Evolutionary conservation across 352 stramenopile species (phyloP).

Genomic region (Pythium diclinum): DNA sequence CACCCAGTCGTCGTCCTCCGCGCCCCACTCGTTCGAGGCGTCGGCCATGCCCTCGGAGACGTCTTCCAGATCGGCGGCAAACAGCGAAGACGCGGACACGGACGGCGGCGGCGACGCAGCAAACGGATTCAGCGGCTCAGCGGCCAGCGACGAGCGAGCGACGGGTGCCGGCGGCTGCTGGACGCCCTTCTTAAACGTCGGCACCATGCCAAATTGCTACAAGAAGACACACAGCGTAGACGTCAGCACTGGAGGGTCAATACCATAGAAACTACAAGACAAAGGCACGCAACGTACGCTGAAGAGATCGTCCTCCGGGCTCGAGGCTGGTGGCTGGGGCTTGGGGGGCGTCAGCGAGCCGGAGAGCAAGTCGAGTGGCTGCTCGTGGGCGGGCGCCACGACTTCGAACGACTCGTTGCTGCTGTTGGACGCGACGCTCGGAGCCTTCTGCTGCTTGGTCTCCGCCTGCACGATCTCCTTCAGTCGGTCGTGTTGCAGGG

Average conservation of each 20-base stretch:
- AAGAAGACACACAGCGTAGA: background rate
- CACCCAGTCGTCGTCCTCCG: conserved; percentile 79
- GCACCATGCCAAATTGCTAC: conserved; percentile 85
- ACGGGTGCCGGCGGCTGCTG: conserved; percentile 28
- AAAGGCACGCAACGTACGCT: conserved; percentile 46
- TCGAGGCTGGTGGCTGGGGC: conserved; percentile 8
- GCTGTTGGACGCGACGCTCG: conserved; percentile 55
- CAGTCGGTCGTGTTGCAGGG: conserved; percentile 15
- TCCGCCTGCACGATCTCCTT: conserved; percentile 33
- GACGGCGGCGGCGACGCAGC: conserved; percentile 27
- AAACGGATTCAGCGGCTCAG: conserved; percentile 19
- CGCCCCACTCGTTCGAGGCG: conserved; percentile 56
- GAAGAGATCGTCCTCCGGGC: conserved; percentile 68
- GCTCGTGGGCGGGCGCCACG: conserved; percentile 21
- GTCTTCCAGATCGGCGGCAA: conserved; percentile 69
- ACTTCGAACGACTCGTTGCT: conserved; percentile 71
- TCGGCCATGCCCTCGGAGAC: conserved; percentile 32
- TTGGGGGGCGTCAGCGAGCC: conserved; percentile 7
- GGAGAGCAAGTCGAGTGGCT: conserved; percentile 26
- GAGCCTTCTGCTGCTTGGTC: conserved; percentile 14
- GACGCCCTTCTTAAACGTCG: conserved; percentile 67
- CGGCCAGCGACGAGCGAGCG: conserved; percentile 10
- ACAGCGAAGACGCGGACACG: conserved; percentile 45
- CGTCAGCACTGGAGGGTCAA: conserved; percentile 2
- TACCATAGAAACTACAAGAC: background rate